Percentiles rank a stretch among this genome's conserved stretches.
These are phyloP conservation scores for Zychaea mexicana DNA, from an alignment of 371 early-diverging fungal genomes.

Conservation along the genomic window DNA sequence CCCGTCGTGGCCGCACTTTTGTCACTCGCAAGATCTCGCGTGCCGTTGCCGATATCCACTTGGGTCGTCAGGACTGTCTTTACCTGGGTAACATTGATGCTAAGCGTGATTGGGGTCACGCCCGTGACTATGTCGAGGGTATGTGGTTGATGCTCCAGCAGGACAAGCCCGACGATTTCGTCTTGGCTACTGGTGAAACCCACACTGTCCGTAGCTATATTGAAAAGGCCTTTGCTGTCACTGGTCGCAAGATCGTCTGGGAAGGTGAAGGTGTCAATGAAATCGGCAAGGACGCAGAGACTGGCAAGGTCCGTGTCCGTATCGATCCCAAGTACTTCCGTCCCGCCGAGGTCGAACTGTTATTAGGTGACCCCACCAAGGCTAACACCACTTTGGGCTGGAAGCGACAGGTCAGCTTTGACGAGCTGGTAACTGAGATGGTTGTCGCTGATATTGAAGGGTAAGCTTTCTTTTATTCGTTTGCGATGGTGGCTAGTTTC, in stretches of 20 bases:
- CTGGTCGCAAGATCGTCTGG: conserved; percentile 76
- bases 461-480: conserved; percentile 4
- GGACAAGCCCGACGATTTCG: conserved; percentile 78
- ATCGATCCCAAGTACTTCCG: conserved; percentile 83
- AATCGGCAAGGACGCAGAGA: conserved; percentile 68
- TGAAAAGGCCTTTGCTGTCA: conserved; percentile 77
- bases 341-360: conserved; percentile 84
- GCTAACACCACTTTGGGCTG: conserved; percentile 72
- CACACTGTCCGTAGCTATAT: conserved; percentile 85
- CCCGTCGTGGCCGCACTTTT: conserved; percentile 83
- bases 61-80: conserved; percentile 71
- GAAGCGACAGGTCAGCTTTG: conserved; percentile 74
- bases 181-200: conserved; percentile 84
- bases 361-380: conserved; percentile 81
- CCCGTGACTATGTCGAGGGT: conserved; percentile 84
- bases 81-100: conserved; percentile 86
- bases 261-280: conserved; percentile 77
- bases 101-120: conserved; percentile 91
- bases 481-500: conserved; percentile 52
- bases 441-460: conserved; percentile 69
- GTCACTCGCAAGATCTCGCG: conserved; percentile 86
- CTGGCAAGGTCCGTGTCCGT: conserved; percentile 71
- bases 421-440: conserved; percentile 74
- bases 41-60: conserved; percentile 79
- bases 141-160: conserved; percentile 92